Conservation (phyloP, 2,329 filamentous ascomycete genomes). For the Daldinia sp. region DNA sequence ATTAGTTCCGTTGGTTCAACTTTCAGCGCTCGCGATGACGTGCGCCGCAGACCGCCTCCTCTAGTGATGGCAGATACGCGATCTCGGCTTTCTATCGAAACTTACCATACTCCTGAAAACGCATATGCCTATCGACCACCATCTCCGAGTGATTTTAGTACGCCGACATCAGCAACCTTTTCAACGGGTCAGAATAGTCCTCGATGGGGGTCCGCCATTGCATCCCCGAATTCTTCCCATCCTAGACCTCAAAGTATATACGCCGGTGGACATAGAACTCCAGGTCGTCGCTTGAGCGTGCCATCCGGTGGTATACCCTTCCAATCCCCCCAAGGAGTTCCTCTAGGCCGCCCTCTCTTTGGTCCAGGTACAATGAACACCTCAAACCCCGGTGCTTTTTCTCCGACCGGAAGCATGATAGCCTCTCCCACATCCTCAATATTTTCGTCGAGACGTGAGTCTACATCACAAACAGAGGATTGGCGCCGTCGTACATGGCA, state of each 20-base stretch:
- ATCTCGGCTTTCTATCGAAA: conserved; percentile 72
- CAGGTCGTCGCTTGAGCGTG: conserved; percentile 80
- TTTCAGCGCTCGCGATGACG: conserved; percentile 71
- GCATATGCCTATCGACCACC: conserved; percentile 72
- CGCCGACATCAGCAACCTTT: conserved; percentile 84
- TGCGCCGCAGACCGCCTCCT: conserved; percentile 78
- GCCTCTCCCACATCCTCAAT: conserved; percentile 71
- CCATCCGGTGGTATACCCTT: conserved; percentile 80
- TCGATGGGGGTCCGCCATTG: conserved; percentile 71
- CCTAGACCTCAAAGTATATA: conserved; percentile 79
- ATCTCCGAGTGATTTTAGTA: conserved; percentile 79
- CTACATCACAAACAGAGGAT: conserved; percentile 71
- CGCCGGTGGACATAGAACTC: conserved; percentile 67
- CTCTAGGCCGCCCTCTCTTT: conserved; percentile 65
- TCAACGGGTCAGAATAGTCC: conserved; percentile 81
- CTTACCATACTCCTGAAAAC: conserved; percentile 70
- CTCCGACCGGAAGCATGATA: conserved; percentile 66
- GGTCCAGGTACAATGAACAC: conserved; percentile 63
- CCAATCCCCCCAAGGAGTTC: conserved; percentile 66
- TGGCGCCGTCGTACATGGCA: conserved; percentile 92
- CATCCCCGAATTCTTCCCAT: conserved; percentile 76
- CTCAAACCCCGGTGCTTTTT: conserved; percentile 63
- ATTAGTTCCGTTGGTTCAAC: conserved; percentile 75
- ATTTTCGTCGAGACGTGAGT: conserved; percentile 72
- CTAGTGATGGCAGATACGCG: conserved; percentile 83